Conservation (phyloP, 257 asterid genomes). For the Phtheirospermum japonicum region DNA sequence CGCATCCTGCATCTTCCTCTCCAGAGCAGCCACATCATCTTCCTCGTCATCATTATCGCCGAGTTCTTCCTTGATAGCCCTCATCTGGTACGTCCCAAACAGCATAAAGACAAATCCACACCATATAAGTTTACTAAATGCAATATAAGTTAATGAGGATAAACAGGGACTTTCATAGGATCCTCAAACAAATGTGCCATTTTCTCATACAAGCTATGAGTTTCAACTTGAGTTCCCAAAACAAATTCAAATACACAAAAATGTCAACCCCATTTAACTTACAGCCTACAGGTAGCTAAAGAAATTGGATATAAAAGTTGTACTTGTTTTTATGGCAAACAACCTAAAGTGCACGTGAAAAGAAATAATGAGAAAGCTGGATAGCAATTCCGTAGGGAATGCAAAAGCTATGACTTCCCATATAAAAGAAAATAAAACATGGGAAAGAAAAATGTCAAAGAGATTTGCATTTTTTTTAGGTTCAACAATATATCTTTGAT, state of each 20-base stretch:
- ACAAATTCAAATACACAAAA: neutral
- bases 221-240: constrained; percentile 17
- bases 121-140: constrained; percentile 23
- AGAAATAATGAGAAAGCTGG: constrained; percentile 3
- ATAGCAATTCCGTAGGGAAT: constrained; percentile 9
- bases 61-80: constrained; percentile 98
- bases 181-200: constrained; percentile 16
- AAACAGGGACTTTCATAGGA: constrained; percentile 8
- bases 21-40: constrained; percentile 92
- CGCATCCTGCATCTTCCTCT: constrained; percentile 93
- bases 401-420: constrained; percentile 6
- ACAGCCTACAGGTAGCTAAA: constrained; percentile 17
- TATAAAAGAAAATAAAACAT: neutral
- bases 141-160: constrained; percentile 15
- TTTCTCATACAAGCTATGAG: constrained; percentile 8
- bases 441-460: constrained; percentile 6
- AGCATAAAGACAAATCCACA: constrained; percentile 19
- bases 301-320: neutral
- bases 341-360: constrained; percentile 10
- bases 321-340: constrained; percentile 14
- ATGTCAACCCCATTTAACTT: constrained; percentile 10
- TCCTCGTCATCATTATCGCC: constrained; percentile 97
- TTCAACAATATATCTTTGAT: constrained; percentile 13
- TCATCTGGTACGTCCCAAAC: constrained; percentile 64
- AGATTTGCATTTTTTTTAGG: neutral